Conservation (phyloP, 495 filamentous ascomycete species). For the Penicillium subrubescens region DNA sequence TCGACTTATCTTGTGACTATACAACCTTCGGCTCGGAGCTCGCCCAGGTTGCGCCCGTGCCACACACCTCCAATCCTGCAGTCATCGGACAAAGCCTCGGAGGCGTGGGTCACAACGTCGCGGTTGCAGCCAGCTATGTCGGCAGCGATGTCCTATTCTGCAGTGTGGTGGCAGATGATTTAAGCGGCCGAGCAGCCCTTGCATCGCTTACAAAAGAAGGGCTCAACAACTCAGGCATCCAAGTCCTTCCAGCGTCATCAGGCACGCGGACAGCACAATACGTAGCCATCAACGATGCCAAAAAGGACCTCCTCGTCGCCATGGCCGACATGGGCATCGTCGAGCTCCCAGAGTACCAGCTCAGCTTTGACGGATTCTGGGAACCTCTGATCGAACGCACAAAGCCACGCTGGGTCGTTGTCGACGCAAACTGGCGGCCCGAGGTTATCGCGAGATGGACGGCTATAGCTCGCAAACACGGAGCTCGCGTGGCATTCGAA, state of each 20-base stretch:
- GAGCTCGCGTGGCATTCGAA: slow-evolving; percentile 74
- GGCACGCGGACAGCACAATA: slow-evolving; percentile 80
- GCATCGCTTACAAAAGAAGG: slow-evolving; percentile 60
- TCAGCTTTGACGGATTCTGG: slow-evolving; percentile 57
- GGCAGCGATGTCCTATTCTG: slow-evolving; percentile 65
- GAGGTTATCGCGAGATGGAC: slow-evolving; percentile 64
- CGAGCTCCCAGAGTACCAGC: slow-evolving; percentile 48
- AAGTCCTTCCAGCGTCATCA: slow-evolving; percentile 51
- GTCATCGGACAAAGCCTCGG: slow-evolving; percentile 79
- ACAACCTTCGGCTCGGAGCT: slow-evolving; percentile 41
- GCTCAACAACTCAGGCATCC: slow-evolving; percentile 65
- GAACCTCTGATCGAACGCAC: slow-evolving; percentile 54
- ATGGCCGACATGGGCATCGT: slow-evolving; percentile 96
- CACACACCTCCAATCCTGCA: slow-evolving; percentile 86
- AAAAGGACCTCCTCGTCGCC: slow-evolving; percentile 79
- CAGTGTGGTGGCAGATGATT: slow-evolving; percentile 75
- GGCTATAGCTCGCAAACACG: slow-evolving; percentile 51
- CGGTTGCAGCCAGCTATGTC: slow-evolving; percentile 70
- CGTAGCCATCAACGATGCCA: slow-evolving; percentile 80
- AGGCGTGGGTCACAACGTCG: slow-evolving; percentile 94
- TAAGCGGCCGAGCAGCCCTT: slow-evolving; percentile 72
- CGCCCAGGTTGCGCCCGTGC: slow-evolving; percentile 48
- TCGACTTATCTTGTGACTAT: slow-evolving; percentile 86
- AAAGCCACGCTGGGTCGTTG: slow-evolving; percentile 70
- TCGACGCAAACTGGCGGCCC: slow-evolving; percentile 82